A percentile compares a stretch with the other conserved stretches of the same genome.
phyloP scores from a whole-genome alignment of 2,329 filamentous ascomycete genomes.

The Epichloe sp. region DNA sequence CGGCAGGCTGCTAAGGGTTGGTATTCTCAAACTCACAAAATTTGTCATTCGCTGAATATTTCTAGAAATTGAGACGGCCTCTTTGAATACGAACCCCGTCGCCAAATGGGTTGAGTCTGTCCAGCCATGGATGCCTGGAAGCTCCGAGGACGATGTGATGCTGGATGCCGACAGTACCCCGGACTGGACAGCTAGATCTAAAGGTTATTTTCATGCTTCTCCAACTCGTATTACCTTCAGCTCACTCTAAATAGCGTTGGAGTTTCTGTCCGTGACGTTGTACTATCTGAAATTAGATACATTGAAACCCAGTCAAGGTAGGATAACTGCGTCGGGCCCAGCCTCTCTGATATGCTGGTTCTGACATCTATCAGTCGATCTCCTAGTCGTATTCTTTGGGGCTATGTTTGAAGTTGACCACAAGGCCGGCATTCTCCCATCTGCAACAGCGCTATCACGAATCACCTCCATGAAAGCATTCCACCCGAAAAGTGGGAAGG shows the following conservation, averaged over 20 bases:
- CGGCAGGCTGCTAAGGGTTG: constrained; percentile 32
- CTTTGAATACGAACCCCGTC: constrained; percentile 31
- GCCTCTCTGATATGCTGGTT: background rate
- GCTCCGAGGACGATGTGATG: constrained; percentile 23
- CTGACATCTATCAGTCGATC: constrained; percentile 21
- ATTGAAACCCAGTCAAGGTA: constrained; percentile 38
- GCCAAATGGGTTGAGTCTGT: constrained; percentile 44
- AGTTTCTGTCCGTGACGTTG: constrained; percentile 43
- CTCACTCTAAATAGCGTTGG: constrained; percentile 27
- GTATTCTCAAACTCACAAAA: background rate
- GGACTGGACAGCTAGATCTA: constrained; percentile 41
- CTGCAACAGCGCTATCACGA: constrained; percentile 36
- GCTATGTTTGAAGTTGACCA: constrained; percentile 47
- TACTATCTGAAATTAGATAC: constrained; percentile 31
- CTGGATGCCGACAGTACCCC: constrained; percentile 27
- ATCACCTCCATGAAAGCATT: constrained; percentile 38
- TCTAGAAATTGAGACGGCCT: constrained; percentile 31
- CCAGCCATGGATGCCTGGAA: constrained; percentile 38
- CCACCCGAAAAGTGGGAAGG: constrained; percentile 31
- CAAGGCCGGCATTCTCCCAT: constrained; percentile 43
- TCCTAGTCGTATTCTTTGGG: constrained; percentile 41
- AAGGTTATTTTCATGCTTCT: constrained; percentile 21
- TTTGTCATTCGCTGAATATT: constrained; percentile 4
- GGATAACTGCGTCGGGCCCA: background rate
- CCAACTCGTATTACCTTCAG: background rate